phyloP scores from a whole-genome alignment of 2,329 filamentous ascomycete species.

The Fusarium temperatum region DNA sequence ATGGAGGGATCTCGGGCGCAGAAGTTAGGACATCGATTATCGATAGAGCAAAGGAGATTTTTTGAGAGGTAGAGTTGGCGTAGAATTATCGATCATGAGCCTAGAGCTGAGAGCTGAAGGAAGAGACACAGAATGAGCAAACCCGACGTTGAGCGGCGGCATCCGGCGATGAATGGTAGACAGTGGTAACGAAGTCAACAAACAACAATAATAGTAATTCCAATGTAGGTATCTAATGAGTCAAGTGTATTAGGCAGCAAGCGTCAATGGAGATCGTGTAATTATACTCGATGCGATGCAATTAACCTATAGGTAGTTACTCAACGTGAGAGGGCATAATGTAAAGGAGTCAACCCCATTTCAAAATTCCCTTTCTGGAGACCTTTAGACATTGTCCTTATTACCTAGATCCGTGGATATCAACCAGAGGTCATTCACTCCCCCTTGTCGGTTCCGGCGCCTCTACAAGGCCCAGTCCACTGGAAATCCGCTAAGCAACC shows the following conservation, averaged over 20 bases:
- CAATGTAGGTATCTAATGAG: not conserved
- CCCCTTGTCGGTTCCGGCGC: constrained; percentile 25
- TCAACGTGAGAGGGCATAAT: not conserved
- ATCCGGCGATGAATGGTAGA: constrained; percentile 6
- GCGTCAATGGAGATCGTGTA: not conserved
- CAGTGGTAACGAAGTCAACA: not conserved
- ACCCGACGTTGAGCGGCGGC: constrained; percentile 22
- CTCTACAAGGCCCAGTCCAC: constrained; percentile 12
- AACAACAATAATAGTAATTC: not conserved
- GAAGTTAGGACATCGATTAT: not conserved
- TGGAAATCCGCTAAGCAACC: constrained; percentile 10
- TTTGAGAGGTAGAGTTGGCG: not conserved
- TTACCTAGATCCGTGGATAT: constrained; percentile 1
- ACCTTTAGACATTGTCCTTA: not conserved
- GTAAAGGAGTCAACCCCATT: not conserved
- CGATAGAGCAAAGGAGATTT: not conserved
- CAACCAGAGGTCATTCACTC: not conserved
- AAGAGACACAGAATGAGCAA: constrained; percentile 4
- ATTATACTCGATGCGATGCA: not conserved
- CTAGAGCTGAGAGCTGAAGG: not conserved
- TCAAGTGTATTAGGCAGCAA: constrained; percentile 10
- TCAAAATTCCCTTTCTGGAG: not conserved
- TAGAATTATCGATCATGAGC: not conserved
- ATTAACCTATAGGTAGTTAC: not conserved
- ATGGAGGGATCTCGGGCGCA: not conserved